Evolutionary conservation across 1,284 basidiomycete species (phyloP).

Genomic region (Ustilago sp.): DNA sequence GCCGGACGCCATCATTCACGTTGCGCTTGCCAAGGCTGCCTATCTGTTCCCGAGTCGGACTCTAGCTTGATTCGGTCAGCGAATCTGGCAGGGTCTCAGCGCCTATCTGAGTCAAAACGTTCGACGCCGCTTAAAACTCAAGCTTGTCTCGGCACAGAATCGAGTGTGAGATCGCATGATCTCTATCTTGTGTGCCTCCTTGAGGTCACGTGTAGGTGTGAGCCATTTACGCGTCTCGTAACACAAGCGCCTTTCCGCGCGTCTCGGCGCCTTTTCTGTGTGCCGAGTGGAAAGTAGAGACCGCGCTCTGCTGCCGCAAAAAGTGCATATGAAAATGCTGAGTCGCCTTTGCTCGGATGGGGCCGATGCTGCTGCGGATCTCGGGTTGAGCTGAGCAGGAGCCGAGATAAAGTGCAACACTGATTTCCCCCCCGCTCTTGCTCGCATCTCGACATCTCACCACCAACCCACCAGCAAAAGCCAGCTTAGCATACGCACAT

Average conservation of each 20-base stretch:
- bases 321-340: neutral
- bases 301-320: conserved; percentile 10
- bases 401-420: no score
- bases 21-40: no score
- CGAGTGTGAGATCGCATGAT: neutral
- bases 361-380: neutral
- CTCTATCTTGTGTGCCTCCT: neutral
- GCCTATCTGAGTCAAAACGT: neutral
- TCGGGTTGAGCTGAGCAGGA: neutral
- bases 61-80: neutral
- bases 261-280: neutral
- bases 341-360: conserved; percentile 7
- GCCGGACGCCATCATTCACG: no score
- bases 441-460: neutral
- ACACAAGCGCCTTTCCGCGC: conserved; percentile 1
- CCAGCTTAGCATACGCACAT: no score
- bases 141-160: neutral
- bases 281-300: neutral
- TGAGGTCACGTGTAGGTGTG: conserved; percentile 4
- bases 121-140: neutral
- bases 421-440: neutral
- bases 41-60: no score
- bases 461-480: no score
- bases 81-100: neutral
- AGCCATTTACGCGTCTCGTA: conserved; percentile 15